Conservation (phyloP, 768 basidiomycete genomes). For the Peribolospora kevripleyi region DNA sequence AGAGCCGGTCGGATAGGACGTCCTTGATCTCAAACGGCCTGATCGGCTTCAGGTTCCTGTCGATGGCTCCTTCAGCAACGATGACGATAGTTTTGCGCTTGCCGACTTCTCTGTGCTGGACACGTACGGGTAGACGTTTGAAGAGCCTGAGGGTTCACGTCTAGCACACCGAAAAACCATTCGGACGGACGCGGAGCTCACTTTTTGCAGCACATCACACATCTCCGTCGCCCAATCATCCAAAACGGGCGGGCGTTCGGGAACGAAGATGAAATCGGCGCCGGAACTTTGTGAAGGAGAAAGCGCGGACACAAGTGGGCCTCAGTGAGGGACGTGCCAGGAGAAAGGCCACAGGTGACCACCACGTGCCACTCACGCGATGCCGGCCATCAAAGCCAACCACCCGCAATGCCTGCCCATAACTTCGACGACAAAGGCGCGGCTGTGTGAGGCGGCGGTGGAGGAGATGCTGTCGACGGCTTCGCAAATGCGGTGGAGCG, state of each 20-base stretch:
- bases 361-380: slow-evolving; percentile 33
- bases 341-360: too few relatives aligned
- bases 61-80: slow-evolving; percentile 86
- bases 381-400: slow-evolving; percentile 78
- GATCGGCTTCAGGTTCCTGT: slow-evolving; percentile 71
- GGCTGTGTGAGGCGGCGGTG: slow-evolving; percentile 80
- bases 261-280: slow-evolving; percentile 94
- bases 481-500: slow-evolving; percentile 88
- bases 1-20: slow-evolving; percentile 58
- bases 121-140: not conserved
- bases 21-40: slow-evolving; percentile 73
- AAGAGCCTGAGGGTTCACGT: too few relatives aligned
- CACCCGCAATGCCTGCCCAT: slow-evolving; percentile 99
- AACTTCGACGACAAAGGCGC: slow-evolving; percentile 93
- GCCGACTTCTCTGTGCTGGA: slow-evolving; percentile 63
- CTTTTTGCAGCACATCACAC: slow-evolving; percentile 59
- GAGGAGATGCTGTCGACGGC: slow-evolving; percentile 95
- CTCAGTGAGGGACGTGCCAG: too few relatives aligned
- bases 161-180: too few relatives aligned
- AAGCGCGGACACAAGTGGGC: too few relatives aligned
- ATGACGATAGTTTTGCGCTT: slow-evolving; percentile 98
- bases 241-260: slow-evolving; percentile 57
- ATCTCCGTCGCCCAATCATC: slow-evolving; percentile 77
- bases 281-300: slow-evolving; percentile 24
- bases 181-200: slow-evolving; percentile 20